Percentiles rank a stretch among this genome's conserved stretches.
Evolutionary conservation across 306 rosid genomes (phyloP).

Genomic region (Crataegus laevigata): DNA sequence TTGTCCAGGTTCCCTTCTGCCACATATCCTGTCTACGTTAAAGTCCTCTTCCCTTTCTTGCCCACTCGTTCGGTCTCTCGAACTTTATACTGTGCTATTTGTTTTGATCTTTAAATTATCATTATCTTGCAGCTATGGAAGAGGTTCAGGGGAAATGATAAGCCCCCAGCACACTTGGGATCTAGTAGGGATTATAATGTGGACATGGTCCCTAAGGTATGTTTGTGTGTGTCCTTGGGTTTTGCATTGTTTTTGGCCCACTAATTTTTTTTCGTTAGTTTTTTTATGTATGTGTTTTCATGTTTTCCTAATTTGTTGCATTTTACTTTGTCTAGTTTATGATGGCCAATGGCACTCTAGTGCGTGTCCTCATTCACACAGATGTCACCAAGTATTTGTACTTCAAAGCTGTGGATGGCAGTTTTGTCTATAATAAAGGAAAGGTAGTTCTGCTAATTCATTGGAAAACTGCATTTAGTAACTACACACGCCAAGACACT

Average conservation of each 20-base stretch:
- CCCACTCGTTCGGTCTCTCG: not conserved
- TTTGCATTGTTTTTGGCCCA: not conserved
- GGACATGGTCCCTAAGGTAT: conserved; percentile 94
- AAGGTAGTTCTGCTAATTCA: conserved; percentile 33
- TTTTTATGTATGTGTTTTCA: not conserved
- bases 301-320: not conserved
- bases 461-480: not conserved
- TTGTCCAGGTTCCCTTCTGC: conserved; percentile 52
- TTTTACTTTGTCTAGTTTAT: conserved; percentile 50
- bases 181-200: conserved; percentile 92
- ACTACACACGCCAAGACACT: not conserved
- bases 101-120: not conserved
- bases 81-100: not conserved
- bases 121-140: conserved; percentile 73
- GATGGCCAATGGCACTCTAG: conserved; percentile 96
- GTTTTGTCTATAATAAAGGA: conserved; percentile 64
- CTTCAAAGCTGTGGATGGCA: conserved; percentile 88
- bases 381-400: conserved; percentile 92
- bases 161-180: conserved; percentile 83
- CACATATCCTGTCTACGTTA: not conserved
- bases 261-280: not conserved
- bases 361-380: conserved; percentile 92
- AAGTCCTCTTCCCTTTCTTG: not conserved
- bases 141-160: conserved; percentile 77
- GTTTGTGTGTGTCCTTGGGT: not conserved